Evolutionary conservation across 352 stramenopile species (phyloP).

Genomic region (Plasmopara viticola): DNA sequence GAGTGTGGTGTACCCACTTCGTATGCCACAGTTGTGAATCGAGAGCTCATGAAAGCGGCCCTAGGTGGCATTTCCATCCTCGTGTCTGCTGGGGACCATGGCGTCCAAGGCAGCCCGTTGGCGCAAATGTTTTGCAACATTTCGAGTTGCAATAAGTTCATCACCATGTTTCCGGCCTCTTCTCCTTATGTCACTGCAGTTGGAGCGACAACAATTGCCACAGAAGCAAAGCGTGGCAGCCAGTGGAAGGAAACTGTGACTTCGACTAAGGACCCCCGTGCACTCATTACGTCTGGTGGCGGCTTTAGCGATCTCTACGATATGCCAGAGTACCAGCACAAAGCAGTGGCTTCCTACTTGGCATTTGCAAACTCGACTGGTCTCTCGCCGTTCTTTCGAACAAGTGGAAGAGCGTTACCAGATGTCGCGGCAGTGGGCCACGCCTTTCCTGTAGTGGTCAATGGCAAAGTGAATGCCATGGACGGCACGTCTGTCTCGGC

Average conservation of each 20-base stretch:
- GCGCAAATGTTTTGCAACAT: slow-evolving; percentile 39
- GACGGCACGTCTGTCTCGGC: slow-evolving; percentile 74
- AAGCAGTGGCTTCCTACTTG: slow-evolving; percentile 36
- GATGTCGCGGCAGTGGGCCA: slow-evolving; percentile 63
- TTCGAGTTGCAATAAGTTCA: slow-evolving; percentile 37
- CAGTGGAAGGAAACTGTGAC: slow-evolving; percentile 53
- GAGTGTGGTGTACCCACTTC: slow-evolving; percentile 52
- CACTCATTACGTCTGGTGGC: slow-evolving; percentile 70
- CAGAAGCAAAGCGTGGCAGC: slow-evolving; percentile 7
- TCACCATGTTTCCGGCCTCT: slow-evolving; percentile 62
- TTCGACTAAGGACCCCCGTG: slow-evolving; percentile 26
- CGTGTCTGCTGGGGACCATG: slow-evolving; percentile 60
- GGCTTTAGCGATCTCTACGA: slow-evolving; percentile 57
- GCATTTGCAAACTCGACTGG: slow-evolving; percentile 15
- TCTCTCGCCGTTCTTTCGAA: slow-evolving; percentile 32
- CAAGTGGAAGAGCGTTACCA: slow-evolving; percentile 44
- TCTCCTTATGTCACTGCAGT: slow-evolving; percentile 71
- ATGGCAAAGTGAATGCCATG: slow-evolving; percentile 41
- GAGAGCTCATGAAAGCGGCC: slow-evolving; percentile 70
- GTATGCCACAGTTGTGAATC: slow-evolving; percentile 59
- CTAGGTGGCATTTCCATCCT: slow-evolving; percentile 58
- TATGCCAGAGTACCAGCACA: slow-evolving; percentile 42
- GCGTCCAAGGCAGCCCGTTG: slow-evolving; percentile 48
- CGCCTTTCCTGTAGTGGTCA: slow-evolving; percentile 54
- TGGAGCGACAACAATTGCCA: slow-evolving; percentile 46